A percentile compares a stretch with the other conserved stretches of the same genome.
Conservation (phyloP, 805 yeast species). For the Yamadazyma sp. region DNA sequence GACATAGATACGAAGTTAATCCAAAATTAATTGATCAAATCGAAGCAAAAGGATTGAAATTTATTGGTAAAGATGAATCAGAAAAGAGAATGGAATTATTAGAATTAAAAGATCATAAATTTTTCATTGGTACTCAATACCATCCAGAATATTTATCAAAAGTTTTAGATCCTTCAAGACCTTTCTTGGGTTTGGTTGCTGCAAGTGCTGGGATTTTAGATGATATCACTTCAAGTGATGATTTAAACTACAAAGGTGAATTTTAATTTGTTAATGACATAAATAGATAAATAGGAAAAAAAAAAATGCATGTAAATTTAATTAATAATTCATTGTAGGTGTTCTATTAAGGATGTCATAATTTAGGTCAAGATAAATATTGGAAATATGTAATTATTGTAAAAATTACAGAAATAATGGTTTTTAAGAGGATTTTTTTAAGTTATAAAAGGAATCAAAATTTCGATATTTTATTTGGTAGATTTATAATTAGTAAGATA, state of each 20-base stretch:
- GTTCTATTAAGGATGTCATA: no score
- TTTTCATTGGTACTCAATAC: constrained; percentile 92
- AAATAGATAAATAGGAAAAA: no score
- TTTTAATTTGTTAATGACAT: constrained; percentile 22
- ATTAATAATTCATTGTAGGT: no score
- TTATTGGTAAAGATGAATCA: constrained; percentile 91
- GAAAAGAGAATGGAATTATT: constrained; percentile 91
- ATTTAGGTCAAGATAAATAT: no score
- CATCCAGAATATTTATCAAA: constrained; percentile 98
- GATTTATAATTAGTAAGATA: constrained; percentile 4
- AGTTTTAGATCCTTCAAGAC: constrained; percentile 94
- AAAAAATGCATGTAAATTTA: no score
- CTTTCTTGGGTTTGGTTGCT: constrained; percentile 93
- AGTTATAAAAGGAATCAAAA: no score
- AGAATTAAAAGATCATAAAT: constrained; percentile 84
- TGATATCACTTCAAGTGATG: constrained; percentile 49
- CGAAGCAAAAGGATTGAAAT: constrained; percentile 76
- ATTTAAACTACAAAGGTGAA: constrained; percentile 43
- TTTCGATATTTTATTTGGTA: no score
- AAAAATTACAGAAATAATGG: no score
- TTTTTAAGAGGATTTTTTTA: no score
- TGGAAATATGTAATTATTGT: no score
- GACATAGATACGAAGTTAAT: constrained; percentile 97
- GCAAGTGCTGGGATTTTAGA: constrained; percentile 86
- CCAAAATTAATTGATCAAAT: constrained; percentile 71